phyloP scores from a whole-genome alignment of 345 rosid genomes.

The Conringia planisiliqua region DNA sequence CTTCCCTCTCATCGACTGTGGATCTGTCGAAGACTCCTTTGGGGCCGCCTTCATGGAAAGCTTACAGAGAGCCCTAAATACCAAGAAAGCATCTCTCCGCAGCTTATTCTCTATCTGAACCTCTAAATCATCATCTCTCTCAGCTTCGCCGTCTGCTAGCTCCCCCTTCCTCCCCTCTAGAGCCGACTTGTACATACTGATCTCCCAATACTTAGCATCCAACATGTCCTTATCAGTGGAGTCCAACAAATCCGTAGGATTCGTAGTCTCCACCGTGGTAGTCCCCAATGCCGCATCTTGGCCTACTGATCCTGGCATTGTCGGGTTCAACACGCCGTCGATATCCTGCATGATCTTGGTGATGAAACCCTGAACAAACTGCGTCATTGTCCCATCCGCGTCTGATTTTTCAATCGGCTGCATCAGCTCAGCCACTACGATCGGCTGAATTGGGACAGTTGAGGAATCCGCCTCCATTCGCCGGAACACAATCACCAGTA shows the following conservation, averaged over 20 bases:
- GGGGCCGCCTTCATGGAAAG: constrained; percentile 95
- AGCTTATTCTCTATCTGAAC: constrained; percentile 98
- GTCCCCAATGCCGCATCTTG: constrained; percentile 57
- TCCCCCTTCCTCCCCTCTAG: constrained; percentile 97
- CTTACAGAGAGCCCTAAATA: constrained; percentile 95
- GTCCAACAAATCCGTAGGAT: constrained; percentile 67
- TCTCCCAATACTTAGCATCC: constrained; percentile 99
- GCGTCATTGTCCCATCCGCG: constrained; percentile 67
- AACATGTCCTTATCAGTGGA: constrained; percentile 89
- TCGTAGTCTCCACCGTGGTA: constrained; percentile 60
- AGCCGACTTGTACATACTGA: constrained; percentile 97
- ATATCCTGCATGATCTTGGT: constrained; percentile 72
- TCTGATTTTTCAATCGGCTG: constrained; percentile 80
- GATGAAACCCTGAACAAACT: constrained; percentile 84
- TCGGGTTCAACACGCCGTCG: constrained; percentile 62
- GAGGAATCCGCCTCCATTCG: constrained; percentile 99
- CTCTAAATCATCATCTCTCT: constrained; percentile 85
- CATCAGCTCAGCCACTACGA: constrained; percentile 93
- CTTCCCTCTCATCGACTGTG: constrained; percentile 93
- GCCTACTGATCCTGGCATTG: constrained; percentile 41
- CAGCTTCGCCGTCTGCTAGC: constrained; percentile 76
- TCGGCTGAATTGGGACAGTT: constrained; percentile 86
- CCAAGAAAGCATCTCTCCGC: constrained; percentile 94
- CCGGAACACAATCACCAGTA: constrained; percentile 90
- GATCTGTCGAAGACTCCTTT: constrained; percentile 84